Percentiles rank a stretch among this genome's conserved stretches.
Evolutionary conservation across 2,329 filamentous ascomycete genomes (phyloP).

Genomic region (Stagonosporopsis rhizophila): DNA sequence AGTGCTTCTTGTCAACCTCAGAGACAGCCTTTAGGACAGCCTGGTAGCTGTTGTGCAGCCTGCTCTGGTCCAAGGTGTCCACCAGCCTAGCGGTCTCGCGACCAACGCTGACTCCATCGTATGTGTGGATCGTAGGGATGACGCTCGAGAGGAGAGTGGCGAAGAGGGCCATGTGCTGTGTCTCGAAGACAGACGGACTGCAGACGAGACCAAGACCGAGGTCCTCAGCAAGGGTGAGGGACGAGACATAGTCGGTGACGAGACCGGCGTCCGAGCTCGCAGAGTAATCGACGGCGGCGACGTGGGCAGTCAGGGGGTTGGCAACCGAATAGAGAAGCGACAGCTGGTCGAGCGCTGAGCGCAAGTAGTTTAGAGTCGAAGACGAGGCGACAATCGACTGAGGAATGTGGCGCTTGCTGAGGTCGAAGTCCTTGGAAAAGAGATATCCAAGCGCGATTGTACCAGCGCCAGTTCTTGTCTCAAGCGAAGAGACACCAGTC

Average conservation of each 20-base stretch:
- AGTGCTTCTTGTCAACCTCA: slow-evolving; percentile 70
- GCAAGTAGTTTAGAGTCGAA: slow-evolving; percentile 79
- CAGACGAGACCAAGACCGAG: slow-evolving; percentile 85
- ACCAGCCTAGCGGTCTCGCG: slow-evolving; percentile 83
- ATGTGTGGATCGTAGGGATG: slow-evolving; percentile 84
- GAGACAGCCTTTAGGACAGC: slow-evolving; percentile 68
- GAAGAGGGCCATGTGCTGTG: slow-evolving; percentile 94
- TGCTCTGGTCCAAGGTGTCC: slow-evolving; percentile 77
- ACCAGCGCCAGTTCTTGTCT: slow-evolving; percentile 88
- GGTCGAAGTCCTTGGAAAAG: slow-evolving; percentile 95
- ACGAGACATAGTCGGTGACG: slow-evolving; percentile 84
- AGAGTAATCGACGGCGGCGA: slow-evolving; percentile 88
- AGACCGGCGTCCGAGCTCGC: slow-evolving; percentile 71
- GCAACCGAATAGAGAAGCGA: slow-evolving; percentile 89
- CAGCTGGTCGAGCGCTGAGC: slow-evolving; percentile 87
- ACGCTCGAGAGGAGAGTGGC: slow-evolving; percentile 80
- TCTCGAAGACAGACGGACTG: slow-evolving; percentile 86
- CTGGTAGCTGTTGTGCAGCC: slow-evolving; percentile 73
- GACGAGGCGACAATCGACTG: slow-evolving; percentile 90
- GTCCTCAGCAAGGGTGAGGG: slow-evolving; percentile 84
- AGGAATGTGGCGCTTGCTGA: slow-evolving; percentile 87
- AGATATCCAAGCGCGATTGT: slow-evolving; percentile 94
- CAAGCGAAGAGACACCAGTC: slow-evolving; percentile 78
- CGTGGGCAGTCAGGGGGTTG: slow-evolving; percentile 90
- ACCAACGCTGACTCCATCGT: slow-evolving; percentile 83